These are phyloP conservation scores for Dicorynia guianensis DNA, from an alignment of 306 rosid genomes.

Conservation along the genomic window DNA sequence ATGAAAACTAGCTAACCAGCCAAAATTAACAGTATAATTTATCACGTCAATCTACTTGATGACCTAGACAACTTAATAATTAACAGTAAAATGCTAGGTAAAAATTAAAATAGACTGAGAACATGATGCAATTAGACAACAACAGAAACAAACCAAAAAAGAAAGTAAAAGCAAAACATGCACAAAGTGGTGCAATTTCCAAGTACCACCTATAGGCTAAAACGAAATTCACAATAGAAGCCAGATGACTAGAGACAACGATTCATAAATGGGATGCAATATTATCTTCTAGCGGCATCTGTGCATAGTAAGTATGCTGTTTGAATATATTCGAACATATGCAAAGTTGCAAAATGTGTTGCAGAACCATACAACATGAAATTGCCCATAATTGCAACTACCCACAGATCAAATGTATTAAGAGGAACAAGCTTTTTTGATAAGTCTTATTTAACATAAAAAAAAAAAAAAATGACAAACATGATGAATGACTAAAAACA, in stretches of 20 bases:
- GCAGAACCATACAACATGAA: constrained; percentile 17
- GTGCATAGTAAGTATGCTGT: background rate
- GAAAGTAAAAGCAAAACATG: constrained; percentile 7
- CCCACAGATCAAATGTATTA: background rate
- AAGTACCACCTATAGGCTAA: background rate
- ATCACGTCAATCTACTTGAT: constrained; percentile 6
- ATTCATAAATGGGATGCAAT: background rate
- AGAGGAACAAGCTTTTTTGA: constrained; percentile 18
- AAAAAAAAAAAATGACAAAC: background rate
- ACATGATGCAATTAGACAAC: constrained; percentile 19
- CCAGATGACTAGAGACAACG: constrained; percentile 4
- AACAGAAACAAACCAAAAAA: constrained; percentile 17
- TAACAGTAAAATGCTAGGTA: background rate
- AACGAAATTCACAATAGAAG: constrained; percentile 17
- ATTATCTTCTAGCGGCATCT: constrained; percentile 2
- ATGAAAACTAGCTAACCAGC: constrained; percentile 27
- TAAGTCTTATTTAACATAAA: background rate
- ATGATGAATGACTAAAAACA: constrained; percentile 4
- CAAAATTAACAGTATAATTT: background rate
- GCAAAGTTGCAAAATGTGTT: constrained; percentile 13
- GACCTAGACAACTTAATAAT: constrained; percentile 1
- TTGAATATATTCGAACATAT: too few species aligned
- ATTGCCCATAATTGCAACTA: constrained; percentile 2
- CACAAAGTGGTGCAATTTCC: background rate
- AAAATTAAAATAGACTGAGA: constrained; percentile 6